Evolutionary conservation across 2,329 filamentous ascomycete species (phyloP), one percentile per base, ranked within the genome.

Genomic region (Clonostachys rosea): DNA sequence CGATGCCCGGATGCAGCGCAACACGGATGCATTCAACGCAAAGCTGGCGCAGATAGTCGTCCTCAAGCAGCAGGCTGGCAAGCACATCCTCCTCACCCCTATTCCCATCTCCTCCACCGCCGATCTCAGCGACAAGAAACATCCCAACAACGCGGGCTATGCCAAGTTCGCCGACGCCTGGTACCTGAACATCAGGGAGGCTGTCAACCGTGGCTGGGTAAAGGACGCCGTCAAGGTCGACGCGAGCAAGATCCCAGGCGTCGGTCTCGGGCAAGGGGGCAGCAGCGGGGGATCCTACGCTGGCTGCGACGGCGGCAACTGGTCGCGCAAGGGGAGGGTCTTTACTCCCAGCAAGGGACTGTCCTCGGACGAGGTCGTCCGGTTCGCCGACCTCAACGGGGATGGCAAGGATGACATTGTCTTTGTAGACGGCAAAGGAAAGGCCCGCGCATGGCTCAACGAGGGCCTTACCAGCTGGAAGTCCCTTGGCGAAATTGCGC

Each of bases 121-220:
- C 14, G 65, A 68, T 42, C 49, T 69, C 37, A 53, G 50, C 2
- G 67, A 70, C 46, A 54, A 52, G 8, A 68, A 61, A 4, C 68
- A 70, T 44, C 68, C 66, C 3, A 56, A 58, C 18, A 62, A 66
- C 33, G 52, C 24, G 0, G 68, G 68, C 12, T 68, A 69, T 46
- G 50, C 54, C 46, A 67, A 68, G 56, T 68, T 71, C 64, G 67
- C 67, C 16, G 49, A 55, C 17, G 45, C 64, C 7, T 69, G 64
- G 64, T 60, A 59, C 41, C 47, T 40, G 4, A 59, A 55, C 13
- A 59, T 65, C 41, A 43, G 52, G 42, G 54, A 61, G 41, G 62
- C 58, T 5, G 42, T 49, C 16, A 49, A 50, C 9, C 36, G 40
- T 4, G 51, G 43, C 33, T 50, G 49, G 47, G 36, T 59, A 16